Conservation (phyloP, 2,329 filamentous ascomycete species). For the Orbilia javanica region DNA sequence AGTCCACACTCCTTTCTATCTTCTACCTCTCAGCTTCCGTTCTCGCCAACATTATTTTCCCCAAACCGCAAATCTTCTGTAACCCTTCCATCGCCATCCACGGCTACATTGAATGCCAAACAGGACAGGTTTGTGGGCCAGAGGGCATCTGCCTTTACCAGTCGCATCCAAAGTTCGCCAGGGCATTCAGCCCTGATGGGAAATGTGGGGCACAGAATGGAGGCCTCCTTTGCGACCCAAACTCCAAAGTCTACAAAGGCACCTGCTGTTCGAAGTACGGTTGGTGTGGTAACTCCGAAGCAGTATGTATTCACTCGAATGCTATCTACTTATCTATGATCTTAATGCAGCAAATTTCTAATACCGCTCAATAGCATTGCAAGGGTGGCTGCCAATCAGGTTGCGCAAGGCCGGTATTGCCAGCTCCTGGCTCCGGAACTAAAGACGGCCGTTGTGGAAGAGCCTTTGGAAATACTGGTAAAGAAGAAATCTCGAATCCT, state of each 20-base stretch:
- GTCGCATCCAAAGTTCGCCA: slow-evolving; percentile 51
- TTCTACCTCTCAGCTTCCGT: slow-evolving; percentile 61
- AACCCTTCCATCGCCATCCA: slow-evolving; percentile 43
- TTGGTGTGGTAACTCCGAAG: slow-evolving; percentile 67
- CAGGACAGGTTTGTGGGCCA: slow-evolving; percentile 56
- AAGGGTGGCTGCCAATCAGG: slow-evolving; percentile 66
- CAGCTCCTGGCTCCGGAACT: slow-evolving; percentile 57
- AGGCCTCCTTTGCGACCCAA: slow-evolving; percentile 66
- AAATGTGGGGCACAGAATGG: slow-evolving; percentile 65
- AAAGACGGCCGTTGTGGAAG: slow-evolving; percentile 62
- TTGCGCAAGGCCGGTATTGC: slow-evolving; percentile 62
- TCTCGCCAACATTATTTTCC: slow-evolving; percentile 59
- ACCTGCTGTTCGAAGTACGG: slow-evolving; percentile 66
- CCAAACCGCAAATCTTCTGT: slow-evolving; percentile 64
- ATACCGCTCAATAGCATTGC: slow-evolving; percentile 61
- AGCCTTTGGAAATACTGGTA: slow-evolving; percentile 61
- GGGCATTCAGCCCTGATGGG: slow-evolving; percentile 65
- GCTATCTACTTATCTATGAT: neutral
- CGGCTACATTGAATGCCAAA: slow-evolving; percentile 53
- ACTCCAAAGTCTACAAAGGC: slow-evolving; percentile 67
- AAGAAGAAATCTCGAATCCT: neutral
- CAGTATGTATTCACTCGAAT: slow-evolving; percentile 14
- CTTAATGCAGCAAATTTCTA: neutral
- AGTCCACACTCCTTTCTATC: slow-evolving; percentile 30
- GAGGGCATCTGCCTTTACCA: slow-evolving; percentile 42